A percentile compares a stretch with the other conserved stretches of the same genome.
Evolutionary conservation across 352 stramenopile genomes (phyloP).

Genomic region (Phytophthora crassamura): DNA sequence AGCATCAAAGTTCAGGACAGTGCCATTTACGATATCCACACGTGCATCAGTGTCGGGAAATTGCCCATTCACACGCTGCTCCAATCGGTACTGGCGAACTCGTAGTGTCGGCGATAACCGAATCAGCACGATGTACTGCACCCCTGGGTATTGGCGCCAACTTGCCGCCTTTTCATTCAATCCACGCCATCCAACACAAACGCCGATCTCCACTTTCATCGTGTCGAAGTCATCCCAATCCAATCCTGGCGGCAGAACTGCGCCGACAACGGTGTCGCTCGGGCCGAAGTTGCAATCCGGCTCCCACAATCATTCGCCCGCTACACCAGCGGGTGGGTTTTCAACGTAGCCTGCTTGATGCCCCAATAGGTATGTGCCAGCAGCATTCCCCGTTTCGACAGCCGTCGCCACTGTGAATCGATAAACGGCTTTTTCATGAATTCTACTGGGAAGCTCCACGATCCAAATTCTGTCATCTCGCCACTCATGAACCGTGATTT

Average conservation of each 20-base stretch:
- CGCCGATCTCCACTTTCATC: too few relatives aligned
- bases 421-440: background rate
- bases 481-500: background rate
- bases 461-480: background rate
- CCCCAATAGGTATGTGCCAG: too few relatives aligned
- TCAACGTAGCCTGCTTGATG: too few relatives aligned
- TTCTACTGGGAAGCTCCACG: background rate
- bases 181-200: background rate
- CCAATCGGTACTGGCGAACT: conserved; percentile 1
- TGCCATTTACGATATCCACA: background rate
- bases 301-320: background rate
- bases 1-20: conserved; percentile 3
- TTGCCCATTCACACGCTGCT: background rate
- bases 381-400: too few relatives aligned
- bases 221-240: too few relatives aligned
- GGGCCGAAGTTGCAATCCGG: background rate
- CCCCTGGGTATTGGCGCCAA: background rate
- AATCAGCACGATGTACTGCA: conserved; percentile 1
- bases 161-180: background rate
- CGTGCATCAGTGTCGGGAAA: too few relatives aligned
- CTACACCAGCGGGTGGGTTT: too few relatives aligned
- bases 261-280: background rate
- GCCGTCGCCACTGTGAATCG: background rate
- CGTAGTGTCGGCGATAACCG: background rate
- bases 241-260: too few relatives aligned